phyloP scores from a whole-genome alignment of 2,329 filamentous ascomycete species.

The Exophiala spinifera region DNA sequence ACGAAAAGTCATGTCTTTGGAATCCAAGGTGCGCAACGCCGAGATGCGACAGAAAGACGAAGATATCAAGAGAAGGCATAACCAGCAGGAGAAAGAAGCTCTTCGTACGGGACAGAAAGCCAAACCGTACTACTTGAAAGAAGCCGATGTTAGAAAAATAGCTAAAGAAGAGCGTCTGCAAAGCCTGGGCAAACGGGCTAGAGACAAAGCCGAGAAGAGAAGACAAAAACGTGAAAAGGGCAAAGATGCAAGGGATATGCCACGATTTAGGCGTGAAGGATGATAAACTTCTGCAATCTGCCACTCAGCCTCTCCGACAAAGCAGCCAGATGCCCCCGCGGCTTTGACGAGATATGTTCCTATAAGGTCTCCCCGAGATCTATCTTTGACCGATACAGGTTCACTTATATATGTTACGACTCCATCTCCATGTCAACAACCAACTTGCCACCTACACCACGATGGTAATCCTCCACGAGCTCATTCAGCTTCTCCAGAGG shows the following conservation, averaged over 20 bases:
- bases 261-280: conserved; percentile 32
- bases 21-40: conserved; percentile 70
- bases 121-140: conserved; percentile 88
- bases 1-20: conserved; percentile 71
- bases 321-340: not conserved
- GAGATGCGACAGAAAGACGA: conserved; percentile 67
- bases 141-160: conserved; percentile 84
- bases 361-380: no score
- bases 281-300: not conserved
- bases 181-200: conserved; percentile 78
- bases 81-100: conserved; percentile 76
- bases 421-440: conserved; percentile 38
- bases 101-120: conserved; percentile 77
- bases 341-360: not conserved
- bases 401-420: conserved; percentile 1
- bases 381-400: no score
- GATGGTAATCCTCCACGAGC: conserved; percentile 40
- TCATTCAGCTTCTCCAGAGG: conserved; percentile 27
- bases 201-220: conserved; percentile 79
- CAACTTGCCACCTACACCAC: conserved; percentile 45
- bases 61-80: conserved; percentile 70
- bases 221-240: conserved; percentile 83
- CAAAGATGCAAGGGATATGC: conserved; percentile 79
- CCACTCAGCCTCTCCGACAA: not conserved
- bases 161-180: conserved; percentile 75